Evolutionary conservation across 2,329 filamentous ascomycete genomes (phyloP).

Genomic region (Sarocladiaceae sp.): DNA sequence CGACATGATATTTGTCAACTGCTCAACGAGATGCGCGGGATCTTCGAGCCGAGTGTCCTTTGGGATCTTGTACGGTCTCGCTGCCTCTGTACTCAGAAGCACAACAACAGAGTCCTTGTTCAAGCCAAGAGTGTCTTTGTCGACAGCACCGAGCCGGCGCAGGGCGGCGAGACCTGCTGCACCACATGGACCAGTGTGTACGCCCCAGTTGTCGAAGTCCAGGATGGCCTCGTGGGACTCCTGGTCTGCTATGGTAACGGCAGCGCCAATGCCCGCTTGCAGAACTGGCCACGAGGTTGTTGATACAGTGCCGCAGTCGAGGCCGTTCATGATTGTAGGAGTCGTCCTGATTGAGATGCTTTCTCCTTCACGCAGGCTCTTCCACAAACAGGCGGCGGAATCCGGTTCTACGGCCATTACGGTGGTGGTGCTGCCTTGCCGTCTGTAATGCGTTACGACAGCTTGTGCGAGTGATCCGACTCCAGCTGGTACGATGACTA

Average conservation of each 20-base stretch:
- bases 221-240: conserved; percentile 57
- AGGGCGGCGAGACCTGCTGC: conserved; percentile 55
- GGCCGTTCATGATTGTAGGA: conserved; percentile 68
- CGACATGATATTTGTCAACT: neutral
- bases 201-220: conserved; percentile 42
- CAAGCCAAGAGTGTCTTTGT: conserved; percentile 31
- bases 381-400: conserved; percentile 54
- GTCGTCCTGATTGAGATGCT: conserved; percentile 48
- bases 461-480: conserved; percentile 71
- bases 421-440: conserved; percentile 19
- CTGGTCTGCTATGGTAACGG: conserved; percentile 54
- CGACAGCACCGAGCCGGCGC: conserved; percentile 35
- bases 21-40: neutral
- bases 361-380: conserved; percentile 45
- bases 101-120: conserved; percentile 53
- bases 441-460: conserved; percentile 62
- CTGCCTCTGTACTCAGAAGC: conserved; percentile 59
- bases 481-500: conserved; percentile 63
- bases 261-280: conserved; percentile 53
- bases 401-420: conserved; percentile 70
- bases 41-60: neutral
- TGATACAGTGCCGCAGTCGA: conserved; percentile 69
- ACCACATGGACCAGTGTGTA: conserved; percentile 60
- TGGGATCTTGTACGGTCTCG: conserved; percentile 11
- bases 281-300: conserved; percentile 61